Evolutionary conservation across 2,329 filamentous ascomycete species (phyloP).

Genomic region (Fusarium camptoceras): DNA sequence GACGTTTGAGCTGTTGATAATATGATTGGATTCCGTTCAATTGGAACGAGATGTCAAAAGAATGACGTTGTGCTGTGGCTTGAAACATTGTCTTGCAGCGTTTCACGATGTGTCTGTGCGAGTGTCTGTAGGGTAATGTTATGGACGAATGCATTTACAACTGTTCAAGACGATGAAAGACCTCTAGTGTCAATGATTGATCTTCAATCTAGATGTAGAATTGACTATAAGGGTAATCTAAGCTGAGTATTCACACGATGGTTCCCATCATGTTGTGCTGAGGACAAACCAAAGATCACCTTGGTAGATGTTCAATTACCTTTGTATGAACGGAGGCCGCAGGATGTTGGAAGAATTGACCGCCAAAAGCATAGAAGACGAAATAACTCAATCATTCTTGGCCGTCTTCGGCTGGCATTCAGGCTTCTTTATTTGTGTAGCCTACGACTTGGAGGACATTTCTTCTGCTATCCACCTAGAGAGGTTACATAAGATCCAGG

Average conservation of each 20-base stretch:
- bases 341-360: too few relatives aligned
- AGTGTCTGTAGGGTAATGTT: not conserved
- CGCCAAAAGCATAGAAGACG: too few relatives aligned
- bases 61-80: not conserved
- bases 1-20: not conserved
- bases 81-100: not conserved
- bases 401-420: too few relatives aligned
- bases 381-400: too few relatives aligned
- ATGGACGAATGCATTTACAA: rapidly evolving
- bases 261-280: rapidly evolving
- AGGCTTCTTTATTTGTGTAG: too few relatives aligned
- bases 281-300: rapidly evolving
- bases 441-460: too few relatives aligned
- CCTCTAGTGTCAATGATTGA: not conserved
- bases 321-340: too few relatives aligned
- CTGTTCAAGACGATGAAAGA: not conserved
- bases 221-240: not conserved
- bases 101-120: not conserved
- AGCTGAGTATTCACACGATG: rapidly evolving
- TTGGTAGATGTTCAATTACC: too few relatives aligned
- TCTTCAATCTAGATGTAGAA: not conserved
- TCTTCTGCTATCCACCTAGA: too few relatives aligned
- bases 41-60: not conserved
- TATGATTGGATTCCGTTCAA: constrained; percentile 2
- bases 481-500: not conserved